Evolutionary conservation across 331 rosid species (phyloP).

Genomic region (Malus hybrid): DNA sequence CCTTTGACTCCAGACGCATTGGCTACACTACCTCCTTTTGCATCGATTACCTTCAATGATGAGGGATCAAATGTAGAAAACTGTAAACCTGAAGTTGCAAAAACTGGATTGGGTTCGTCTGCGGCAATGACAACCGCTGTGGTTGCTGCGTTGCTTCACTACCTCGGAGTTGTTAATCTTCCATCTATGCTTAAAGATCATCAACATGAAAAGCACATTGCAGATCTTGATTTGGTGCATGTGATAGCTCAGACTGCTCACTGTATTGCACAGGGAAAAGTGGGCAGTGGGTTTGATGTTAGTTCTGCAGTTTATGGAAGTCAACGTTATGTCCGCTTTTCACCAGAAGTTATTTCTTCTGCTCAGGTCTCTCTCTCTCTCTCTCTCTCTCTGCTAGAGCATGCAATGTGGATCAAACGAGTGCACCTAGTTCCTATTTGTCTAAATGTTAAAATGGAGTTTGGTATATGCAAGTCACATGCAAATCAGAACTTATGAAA

Average conservation of each 20-base stretch:
- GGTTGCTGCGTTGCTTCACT: constrained; percentile 94
- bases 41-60: constrained; percentile 70
- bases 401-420: constrained; percentile 3
- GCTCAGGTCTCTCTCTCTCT: constrained; percentile 54
- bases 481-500: neutral
- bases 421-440: constrained; percentile 1
- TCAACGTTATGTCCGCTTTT: constrained; percentile 93
- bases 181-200: constrained; percentile 28
- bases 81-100: constrained; percentile 92
- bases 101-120: constrained; percentile 97
- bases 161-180: constrained; percentile 67
- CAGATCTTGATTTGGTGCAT: constrained; percentile 73
- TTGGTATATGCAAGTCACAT: neutral
- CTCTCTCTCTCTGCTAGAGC: neutral
- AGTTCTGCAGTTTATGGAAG: constrained; percentile 99
- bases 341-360: constrained; percentile 84
- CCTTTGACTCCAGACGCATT: constrained; percentile 80
- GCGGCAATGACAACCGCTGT: constrained; percentile 98
- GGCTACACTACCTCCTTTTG: constrained; percentile 78
- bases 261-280: constrained; percentile 94
- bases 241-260: constrained; percentile 93
- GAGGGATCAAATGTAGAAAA: constrained; percentile 52
- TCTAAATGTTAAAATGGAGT: neutral
- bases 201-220: constrained; percentile 30
- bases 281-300: constrained; percentile 98